phyloP scores from a whole-genome alignment of 495 filamentous ascomycete species.

The Glonium stellatum region DNA sequence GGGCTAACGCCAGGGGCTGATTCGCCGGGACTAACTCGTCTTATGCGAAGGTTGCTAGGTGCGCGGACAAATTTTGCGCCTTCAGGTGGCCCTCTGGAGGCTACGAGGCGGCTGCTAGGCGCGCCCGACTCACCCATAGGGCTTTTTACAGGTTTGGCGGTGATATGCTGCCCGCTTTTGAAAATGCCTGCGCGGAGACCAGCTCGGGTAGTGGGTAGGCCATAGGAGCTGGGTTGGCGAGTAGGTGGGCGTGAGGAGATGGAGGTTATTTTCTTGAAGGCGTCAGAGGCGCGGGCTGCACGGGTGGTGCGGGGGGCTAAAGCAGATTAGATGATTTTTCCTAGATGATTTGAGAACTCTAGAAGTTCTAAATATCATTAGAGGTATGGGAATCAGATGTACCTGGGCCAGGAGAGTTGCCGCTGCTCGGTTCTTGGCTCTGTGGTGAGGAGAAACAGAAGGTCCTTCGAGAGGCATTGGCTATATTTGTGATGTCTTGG shows the following conservation, averaged over 20 bases:
- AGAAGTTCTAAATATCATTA: neutral
- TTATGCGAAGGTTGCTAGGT: neutral
- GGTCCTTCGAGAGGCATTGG: constrained; percentile 1
- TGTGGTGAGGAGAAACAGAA: neutral
- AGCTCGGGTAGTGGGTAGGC: neutral
- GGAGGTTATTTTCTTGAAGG: neutral
- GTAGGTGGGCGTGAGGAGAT: neutral
- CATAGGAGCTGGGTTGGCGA: neutral
- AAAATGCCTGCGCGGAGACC: neutral
- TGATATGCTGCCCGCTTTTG: constrained; percentile 1
- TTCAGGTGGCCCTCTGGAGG: neutral
- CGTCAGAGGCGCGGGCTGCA: neutral
- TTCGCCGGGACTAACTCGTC: neutral
- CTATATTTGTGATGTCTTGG: neutral
- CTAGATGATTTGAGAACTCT: neutral
- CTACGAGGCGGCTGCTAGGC: neutral
- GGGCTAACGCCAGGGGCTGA: neutral
- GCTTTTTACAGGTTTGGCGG: neutral
- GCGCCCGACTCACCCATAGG: too few relatives aligned
- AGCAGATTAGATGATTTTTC: neutral
- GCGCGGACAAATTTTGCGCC: neutral
- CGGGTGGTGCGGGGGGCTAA: neutral
- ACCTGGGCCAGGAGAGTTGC: neutral
- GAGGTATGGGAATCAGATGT: neutral
- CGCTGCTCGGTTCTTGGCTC: neutral